Evolutionary conservation across 2,329 filamentous ascomycete species (phyloP).

Genomic region (Westerdykella sp.): DNA sequence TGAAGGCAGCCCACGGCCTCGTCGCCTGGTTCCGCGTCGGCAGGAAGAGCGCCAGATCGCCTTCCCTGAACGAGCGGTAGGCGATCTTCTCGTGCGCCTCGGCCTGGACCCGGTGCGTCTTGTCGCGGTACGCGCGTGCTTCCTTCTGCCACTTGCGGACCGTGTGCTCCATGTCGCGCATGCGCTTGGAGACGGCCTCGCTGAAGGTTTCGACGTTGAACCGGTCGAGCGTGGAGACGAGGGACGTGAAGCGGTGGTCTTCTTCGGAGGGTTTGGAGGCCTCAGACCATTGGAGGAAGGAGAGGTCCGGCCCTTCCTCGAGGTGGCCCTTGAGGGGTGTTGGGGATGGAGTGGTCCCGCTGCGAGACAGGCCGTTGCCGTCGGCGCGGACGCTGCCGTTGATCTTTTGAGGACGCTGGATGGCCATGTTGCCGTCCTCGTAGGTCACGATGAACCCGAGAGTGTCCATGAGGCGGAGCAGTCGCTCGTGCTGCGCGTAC

Average conservation of each 20-base stretch:
- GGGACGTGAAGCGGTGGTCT: conserved; percentile 65
- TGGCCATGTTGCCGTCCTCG: conserved; percentile 63
- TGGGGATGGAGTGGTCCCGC: conserved; percentile 50
- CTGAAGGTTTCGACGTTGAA: conserved; percentile 82
- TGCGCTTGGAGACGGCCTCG: conserved; percentile 78
- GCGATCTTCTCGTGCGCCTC: conserved; percentile 95
- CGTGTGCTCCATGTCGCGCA: conserved; percentile 89
- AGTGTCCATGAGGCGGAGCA: conserved; percentile 77
- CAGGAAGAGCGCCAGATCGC: conserved; percentile 87
- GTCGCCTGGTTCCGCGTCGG: conserved; percentile 92
- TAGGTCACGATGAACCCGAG: conserved; percentile 77
- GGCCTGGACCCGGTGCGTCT: conserved; percentile 70
- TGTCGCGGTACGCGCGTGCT: conserved; percentile 77
- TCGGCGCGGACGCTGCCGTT: conserved; percentile 42
- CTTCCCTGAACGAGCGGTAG: conserved; percentile 91
- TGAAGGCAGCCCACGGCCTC: conserved; percentile 96
- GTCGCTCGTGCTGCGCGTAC: conserved; percentile 75
- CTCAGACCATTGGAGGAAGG: conserved; percentile 77
- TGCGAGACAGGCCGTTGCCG: conserved; percentile 42
- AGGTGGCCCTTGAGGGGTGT: conserved; percentile 51
- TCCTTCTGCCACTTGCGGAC: conserved; percentile 92
- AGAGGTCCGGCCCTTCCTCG: conserved; percentile 60
- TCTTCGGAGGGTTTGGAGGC: conserved; percentile 61
- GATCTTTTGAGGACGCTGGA: conserved; percentile 63
- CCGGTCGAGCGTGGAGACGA: conserved; percentile 63